Conservation (phyloP, 2,329 filamentous ascomycete species). For the Aspergillus japonicus region DNA sequence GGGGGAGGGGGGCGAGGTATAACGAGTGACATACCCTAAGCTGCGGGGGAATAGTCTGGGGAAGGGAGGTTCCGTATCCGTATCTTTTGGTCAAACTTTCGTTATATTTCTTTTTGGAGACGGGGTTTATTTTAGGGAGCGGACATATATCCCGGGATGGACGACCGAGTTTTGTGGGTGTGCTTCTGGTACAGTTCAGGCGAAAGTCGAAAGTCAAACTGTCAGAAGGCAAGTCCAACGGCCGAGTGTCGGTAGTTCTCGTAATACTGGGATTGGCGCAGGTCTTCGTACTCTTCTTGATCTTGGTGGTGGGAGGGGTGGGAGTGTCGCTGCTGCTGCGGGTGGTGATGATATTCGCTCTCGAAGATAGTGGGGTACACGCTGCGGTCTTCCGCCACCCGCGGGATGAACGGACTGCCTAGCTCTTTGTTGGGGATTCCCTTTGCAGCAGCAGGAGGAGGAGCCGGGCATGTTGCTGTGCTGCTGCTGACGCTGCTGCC, state of each 20-base stretch:
- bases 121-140: no score
- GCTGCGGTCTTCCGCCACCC: conserved; percentile 16
- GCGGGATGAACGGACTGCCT: conserved; percentile 1
- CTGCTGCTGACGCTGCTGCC: conserved; percentile 19
- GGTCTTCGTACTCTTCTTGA: conserved; percentile 11
- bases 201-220: not conserved
- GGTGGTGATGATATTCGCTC: conserved; percentile 14
- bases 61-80: no score
- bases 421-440: not conserved
- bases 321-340: not conserved
- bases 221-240: conserved; percentile 36
- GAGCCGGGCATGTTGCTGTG: conserved; percentile 11
- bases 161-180: not conserved
- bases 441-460: conserved; percentile 15
- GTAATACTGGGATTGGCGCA: conserved; percentile 11
- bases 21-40: no score
- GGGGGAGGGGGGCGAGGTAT: no score
- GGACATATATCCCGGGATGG: not conserved
- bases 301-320: conserved; percentile 13
- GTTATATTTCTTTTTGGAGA: no score
- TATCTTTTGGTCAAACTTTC: no score
- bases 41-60: no score
- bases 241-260: conserved; percentile 23
- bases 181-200: not conserved
- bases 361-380: conserved; percentile 17